Base-by-base conservation (phyloP, 2,329 filamentous ascomycete species). In the Aureobasidium zeae region DNA sequence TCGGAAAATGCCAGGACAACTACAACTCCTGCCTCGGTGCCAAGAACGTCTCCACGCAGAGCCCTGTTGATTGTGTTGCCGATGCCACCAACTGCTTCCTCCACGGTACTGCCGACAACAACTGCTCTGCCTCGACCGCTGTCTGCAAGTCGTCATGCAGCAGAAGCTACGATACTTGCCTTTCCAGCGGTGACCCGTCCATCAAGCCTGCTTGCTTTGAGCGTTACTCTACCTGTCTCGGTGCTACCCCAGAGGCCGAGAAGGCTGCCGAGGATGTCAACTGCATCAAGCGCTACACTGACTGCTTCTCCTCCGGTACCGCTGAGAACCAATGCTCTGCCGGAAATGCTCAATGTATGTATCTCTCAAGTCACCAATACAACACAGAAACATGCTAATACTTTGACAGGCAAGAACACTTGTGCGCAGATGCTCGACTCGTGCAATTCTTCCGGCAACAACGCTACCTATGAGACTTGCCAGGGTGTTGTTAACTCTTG, bases 401-500 rank as follows among this genome's bases (percentile, higher is more conserved):
- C n/a, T n/a, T n/a, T n/a, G n/a, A n/a, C n/a, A n/a, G n/a, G n/a
- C n/a, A n/a, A n/a, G n/a, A n/a, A n/a, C n/a, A n/a, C n/a, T n/a
- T n/a, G 38, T 12, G 10, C 13, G 4, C 6, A 5, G 13, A 22
- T 38, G 11, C 17, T 44, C 10, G 29, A 34, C 11, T 25, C 29
- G n/a, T 44, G 31, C 31, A 25, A 28, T 13, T 15, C 10, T n/a
- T 21, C 9, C 30, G 13, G 17, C 11, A 17, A 8, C n/a, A 34
- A 44, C 11, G 29, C 32, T 2, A 44, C 32, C 10, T 15, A 24
- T 9, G 10, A 22, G 11, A 24, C 36, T 6, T 35, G 42, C 16
- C 32, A 44, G 9, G 31, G 41, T 8, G 25, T 44, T 7, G 36
- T 36, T n/a, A 36, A 44, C 19, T n/a, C 21, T 12, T 44, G 42